Base-by-base conservation (phyloP, 805 yeast species). In the Candida stauntonica region DNA sequence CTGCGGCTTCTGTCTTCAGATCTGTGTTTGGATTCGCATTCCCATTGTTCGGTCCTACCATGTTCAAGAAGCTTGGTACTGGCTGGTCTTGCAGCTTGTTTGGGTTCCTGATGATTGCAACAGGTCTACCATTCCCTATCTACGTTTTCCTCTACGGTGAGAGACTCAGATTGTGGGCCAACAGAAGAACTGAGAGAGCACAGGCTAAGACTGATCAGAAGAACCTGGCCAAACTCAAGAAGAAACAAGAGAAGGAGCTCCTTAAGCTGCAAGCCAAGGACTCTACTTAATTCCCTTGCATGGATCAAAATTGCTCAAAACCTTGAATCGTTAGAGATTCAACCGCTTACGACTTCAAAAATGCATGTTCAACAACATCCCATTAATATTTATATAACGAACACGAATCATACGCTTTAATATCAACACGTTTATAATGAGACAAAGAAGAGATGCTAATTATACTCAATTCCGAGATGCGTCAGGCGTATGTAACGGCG, bases 61-160 rank as follows among this genome's bases (percentile, higher is more conserved):
- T 81, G 80, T 82, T 77, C 55, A 59, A 58, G 32, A 57, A 42
- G 8, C 57, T 82, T 31, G 80, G 81, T 16, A 79, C 78, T 48
- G 86, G 85, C 5, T 81, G 86, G 87, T 85, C 85, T 17, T 74
- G 75, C 52, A 73, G 84, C 0, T 54, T 81, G 50, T 75, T 79
- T 56, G 87, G 73, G 0, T 63, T 79, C 29, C 57, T 80, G 35
- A 80, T 73, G 7, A 43, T 79, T 13, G 69, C 68, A 1, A 62
- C 80, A 36, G 85, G 86, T 8, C 60, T 79, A n/a, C 87, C 88
- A 3, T 75, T 75, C 64, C 87, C 88, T 4, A 51, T 78, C 13
- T 68, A 75, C 41, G 76, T 81, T 26, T 65, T 66, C 38, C 61
- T 65, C 36, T 68, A 73, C 36, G 88, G 88, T 11, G 80, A 75